Evolutionary conservation across 176 grass and related monocot species (phyloP).

Genomic region (Bromus sterilis): DNA sequence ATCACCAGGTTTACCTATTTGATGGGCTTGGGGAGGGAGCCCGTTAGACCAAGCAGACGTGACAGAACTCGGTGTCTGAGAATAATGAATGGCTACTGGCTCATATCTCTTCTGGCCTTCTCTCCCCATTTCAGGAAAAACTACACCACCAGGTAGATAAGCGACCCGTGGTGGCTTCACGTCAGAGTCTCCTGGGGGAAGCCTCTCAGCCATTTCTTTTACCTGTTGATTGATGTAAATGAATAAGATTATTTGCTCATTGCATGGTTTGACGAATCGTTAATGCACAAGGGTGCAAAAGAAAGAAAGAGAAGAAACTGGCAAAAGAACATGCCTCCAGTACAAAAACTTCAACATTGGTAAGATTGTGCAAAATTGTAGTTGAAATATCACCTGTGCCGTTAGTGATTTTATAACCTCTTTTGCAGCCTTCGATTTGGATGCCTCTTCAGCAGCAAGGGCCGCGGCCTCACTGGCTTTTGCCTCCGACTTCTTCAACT

Average conservation of each 20-base stretch:
- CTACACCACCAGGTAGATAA: constrained; percentile 27
- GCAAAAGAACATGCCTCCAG: background rate
- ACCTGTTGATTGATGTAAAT: background rate
- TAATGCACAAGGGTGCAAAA: background rate
- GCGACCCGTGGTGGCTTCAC: constrained; percentile 18
- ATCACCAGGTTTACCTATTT: constrained; percentile 24
- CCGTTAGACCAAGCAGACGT: constrained; percentile 15
- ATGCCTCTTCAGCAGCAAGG: constrained; percentile 68
- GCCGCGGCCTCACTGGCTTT: constrained; percentile 64
- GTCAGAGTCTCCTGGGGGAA: constrained; percentile 42
- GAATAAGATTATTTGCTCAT: background rate
- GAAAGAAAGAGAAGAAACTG: background rate
- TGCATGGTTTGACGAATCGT: background rate
- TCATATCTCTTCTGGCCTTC: constrained; percentile 35
- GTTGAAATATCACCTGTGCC: constrained; percentile 52
- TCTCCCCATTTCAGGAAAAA: constrained; percentile 21
- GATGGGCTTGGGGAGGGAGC: constrained; percentile 28
- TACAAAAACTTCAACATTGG: background rate
- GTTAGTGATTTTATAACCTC: constrained; percentile 94
- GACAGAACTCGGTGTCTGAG: background rate
- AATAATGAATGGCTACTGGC: background rate
- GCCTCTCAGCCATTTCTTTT: constrained; percentile 86
- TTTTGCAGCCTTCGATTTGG: constrained; percentile 75
- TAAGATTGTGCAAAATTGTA: background rate
- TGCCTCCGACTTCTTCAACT: constrained; percentile 60